Evolutionary conservation across 805 yeast genomes (phyloP).

Genomic region (Starmerella sirachaensis): DNA sequence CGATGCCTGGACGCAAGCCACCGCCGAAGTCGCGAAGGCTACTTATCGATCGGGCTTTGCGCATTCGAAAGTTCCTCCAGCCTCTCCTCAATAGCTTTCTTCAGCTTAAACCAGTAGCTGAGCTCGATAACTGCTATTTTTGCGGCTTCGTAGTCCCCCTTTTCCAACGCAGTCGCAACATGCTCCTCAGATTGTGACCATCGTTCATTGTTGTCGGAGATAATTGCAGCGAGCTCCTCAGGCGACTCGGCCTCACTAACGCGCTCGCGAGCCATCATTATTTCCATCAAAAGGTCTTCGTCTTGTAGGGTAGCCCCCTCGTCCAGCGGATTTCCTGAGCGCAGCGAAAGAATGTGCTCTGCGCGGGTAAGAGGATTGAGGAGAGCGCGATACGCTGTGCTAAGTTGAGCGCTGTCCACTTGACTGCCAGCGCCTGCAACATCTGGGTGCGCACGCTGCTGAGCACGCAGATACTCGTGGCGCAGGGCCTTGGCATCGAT

Average conservation of each 20-base stretch:
- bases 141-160: conserved; percentile 44
- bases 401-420: conserved; percentile 32
- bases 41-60: background rate
- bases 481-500: conserved; percentile 48
- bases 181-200: conserved; percentile 36
- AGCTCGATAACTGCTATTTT: conserved; percentile 56
- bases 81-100: conserved; percentile 47
- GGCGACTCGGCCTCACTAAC: conserved; percentile 54
- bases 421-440: conserved; percentile 28
- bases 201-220: conserved; percentile 45
- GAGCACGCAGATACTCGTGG: conserved; percentile 63
- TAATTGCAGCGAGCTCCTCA: conserved; percentile 43
- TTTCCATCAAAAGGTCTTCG: conserved; percentile 51
- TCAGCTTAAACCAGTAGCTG: conserved; percentile 75
- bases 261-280: conserved; percentile 75
- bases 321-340: conserved; percentile 45
- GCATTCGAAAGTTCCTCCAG: conserved; percentile 7
- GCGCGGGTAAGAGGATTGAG: conserved; percentile 61
- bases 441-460: conserved; percentile 76
- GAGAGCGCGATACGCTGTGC: conserved; percentile 65
- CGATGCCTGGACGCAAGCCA: background rate
- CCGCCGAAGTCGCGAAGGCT: too few relatives aligned
- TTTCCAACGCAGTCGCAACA: conserved; percentile 38
- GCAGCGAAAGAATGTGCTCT: conserved; percentile 40
- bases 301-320: conserved; percentile 34